These are phyloP conservation scores for Aspergillus niger DNA, from an alignment of 2,329 filamentous ascomycete species.

Conservation along the genomic window DNA sequence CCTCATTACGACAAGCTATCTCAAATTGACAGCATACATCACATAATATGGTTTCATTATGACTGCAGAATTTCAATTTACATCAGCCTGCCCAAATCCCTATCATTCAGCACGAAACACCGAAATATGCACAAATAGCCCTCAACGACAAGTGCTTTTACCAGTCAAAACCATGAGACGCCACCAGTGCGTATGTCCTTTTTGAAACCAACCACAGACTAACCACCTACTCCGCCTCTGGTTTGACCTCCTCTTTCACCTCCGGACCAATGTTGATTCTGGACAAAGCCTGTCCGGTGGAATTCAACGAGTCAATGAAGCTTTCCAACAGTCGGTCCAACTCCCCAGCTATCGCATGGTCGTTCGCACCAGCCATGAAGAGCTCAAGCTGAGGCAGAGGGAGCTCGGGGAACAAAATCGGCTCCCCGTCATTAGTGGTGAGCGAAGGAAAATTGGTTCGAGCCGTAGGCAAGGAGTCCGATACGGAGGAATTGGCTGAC, in stretches of 20 bases:
- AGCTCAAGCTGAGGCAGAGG: conserved; percentile 42
- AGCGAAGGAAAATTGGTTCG: conserved; percentile 16
- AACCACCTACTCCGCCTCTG: conserved; percentile 16
- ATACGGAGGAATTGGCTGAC: conserved; percentile 21
- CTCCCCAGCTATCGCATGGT: conserved; percentile 40
- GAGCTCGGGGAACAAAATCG: conserved; percentile 41
- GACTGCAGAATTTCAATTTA: too few species aligned
- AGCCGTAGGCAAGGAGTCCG: conserved; percentile 26
- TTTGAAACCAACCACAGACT: not conserved
- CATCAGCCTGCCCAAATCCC: too few species aligned
- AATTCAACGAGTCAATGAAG: conserved; percentile 42
- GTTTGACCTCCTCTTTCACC: conserved; percentile 13
- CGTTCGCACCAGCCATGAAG: conserved; percentile 41
- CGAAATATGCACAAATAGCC: too few species aligned
- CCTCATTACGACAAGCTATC: too few species aligned
- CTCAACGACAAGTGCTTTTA: too few species aligned
- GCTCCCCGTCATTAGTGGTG: conserved; percentile 12
- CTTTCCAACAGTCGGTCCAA: conserved; percentile 45
- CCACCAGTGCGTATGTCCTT: not conserved
- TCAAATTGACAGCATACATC: too few species aligned
- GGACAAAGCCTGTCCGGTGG: conserved; percentile 38
- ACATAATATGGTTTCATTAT: too few species aligned
- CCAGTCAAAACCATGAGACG: not conserved
- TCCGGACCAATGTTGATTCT: conserved; percentile 17
- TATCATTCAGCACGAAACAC: too few species aligned